phyloP scores from a whole-genome alignment of 2,329 filamentous ascomycete genomes.

The Albifimbria verrucaria region DNA sequence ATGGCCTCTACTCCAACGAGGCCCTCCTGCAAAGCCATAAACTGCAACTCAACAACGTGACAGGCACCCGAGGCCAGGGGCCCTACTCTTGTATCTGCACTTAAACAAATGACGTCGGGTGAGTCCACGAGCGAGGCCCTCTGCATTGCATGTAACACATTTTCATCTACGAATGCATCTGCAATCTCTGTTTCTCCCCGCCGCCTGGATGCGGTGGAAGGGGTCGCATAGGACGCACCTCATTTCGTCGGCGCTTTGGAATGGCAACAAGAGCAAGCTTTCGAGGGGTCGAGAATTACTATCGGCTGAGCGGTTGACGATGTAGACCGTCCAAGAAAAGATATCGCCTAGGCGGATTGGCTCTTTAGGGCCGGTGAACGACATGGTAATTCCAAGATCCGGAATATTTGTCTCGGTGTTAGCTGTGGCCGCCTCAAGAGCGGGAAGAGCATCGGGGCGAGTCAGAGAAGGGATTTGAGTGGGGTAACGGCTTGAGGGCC shows the following conservation, averaged over 20 bases:
- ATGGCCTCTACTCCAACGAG: constrained; percentile 70
- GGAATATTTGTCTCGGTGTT: constrained; percentile 45
- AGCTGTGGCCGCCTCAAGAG: constrained; percentile 51
- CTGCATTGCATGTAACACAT: constrained; percentile 68
- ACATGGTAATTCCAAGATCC: constrained; percentile 71
- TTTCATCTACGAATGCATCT: constrained; percentile 69
- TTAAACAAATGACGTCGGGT: constrained; percentile 70
- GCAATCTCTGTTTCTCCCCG: constrained; percentile 44
- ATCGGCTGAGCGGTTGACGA: constrained; percentile 66
- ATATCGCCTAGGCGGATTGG: constrained; percentile 60
- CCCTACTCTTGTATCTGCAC: constrained; percentile 70
- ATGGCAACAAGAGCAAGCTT: constrained; percentile 69
- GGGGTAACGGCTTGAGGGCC: constrained; percentile 51
- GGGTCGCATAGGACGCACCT: constrained; percentile 49
- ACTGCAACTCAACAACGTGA: constrained; percentile 69
- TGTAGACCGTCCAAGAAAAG: constrained; percentile 71
- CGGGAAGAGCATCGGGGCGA: constrained; percentile 58
- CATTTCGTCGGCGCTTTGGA: constrained; percentile 60
- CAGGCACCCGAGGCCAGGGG: constrained; percentile 70
- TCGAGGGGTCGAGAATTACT: constrained; percentile 44
- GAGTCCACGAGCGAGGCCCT: constrained; percentile 60
- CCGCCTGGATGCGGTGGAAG: constrained; percentile 42
- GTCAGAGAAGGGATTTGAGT: constrained; percentile 53
- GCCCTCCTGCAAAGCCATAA: constrained; percentile 65
- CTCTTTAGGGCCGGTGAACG: constrained; percentile 59